Conservation (phyloP, 2,329 filamentous ascomycete genomes). For the Aspergillus japonicus region DNA sequence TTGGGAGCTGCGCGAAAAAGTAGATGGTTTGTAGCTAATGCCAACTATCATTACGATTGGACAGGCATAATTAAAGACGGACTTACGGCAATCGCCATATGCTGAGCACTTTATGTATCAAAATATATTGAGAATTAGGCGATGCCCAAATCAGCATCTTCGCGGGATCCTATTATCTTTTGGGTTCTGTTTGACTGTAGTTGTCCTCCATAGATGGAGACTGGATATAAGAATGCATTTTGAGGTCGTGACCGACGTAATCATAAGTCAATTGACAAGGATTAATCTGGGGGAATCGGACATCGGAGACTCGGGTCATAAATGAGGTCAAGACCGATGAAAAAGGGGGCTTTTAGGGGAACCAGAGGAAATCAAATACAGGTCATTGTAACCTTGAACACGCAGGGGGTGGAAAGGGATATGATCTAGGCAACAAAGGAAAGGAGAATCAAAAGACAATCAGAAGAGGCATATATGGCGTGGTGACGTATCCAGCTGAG, state of each 20-base stretch:
- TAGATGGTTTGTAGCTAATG: too few relatives aligned
- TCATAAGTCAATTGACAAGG: slow-evolving; percentile 11
- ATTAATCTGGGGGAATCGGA: slow-evolving; percentile 14
- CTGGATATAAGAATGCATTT: not conserved
- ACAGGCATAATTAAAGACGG: too few relatives aligned
- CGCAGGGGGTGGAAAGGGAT: slow-evolving; percentile 9
- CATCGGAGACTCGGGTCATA: not conserved
- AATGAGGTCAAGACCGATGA: not conserved
- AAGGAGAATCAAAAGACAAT: slow-evolving; percentile 17
- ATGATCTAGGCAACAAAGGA: slow-evolving; percentile 16
- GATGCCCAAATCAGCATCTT: not conserved
- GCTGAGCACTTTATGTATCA: not conserved
- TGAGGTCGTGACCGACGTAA: slow-evolving; percentile 4
- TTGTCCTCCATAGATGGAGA: not conserved
- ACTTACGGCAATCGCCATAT: too few relatives aligned
- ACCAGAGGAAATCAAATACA: slow-evolving; percentile 22
- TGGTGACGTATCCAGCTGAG: slow-evolving; percentile 26
- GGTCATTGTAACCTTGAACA: slow-evolving; percentile 17
- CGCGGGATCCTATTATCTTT: not conserved
- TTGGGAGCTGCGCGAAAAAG: too few relatives aligned
- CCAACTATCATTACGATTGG: too few relatives aligned
- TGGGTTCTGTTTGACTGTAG: not conserved
- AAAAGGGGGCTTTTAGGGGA: slow-evolving; percentile 16
- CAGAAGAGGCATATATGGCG: slow-evolving; percentile 26
- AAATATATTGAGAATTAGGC: not conserved